Evolutionary conservation across 208 protist species (phyloP).

Genomic region (Acanthamoeba sp.): DNA sequence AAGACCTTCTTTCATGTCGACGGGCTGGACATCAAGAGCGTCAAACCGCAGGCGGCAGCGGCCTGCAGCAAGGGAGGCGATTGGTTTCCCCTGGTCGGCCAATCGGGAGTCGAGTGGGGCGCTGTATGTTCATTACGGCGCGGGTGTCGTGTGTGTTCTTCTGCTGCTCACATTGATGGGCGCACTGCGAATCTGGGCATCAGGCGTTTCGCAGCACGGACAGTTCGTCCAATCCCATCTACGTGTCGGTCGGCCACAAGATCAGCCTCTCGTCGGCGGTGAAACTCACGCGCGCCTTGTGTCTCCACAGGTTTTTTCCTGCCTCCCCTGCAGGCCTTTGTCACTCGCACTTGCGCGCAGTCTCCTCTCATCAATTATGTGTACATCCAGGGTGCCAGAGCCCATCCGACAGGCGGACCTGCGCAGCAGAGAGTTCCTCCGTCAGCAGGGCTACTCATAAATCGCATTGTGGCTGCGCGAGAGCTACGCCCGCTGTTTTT

Average conservation of each 20-base stretch:
- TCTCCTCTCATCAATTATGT: background rate
- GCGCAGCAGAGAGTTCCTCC: constrained; percentile 90
- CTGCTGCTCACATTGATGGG: too few relatives aligned
- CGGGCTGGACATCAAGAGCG: constrained; percentile 86
- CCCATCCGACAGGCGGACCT: constrained; percentile 95
- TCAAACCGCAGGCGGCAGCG: background rate
- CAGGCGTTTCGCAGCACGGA: constrained; percentile 74
- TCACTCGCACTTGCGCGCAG: constrained; percentile 77
- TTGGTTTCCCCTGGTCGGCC: constrained; percentile 75
- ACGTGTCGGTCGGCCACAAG: constrained; percentile 94
- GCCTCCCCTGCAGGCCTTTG: constrained; percentile 52
- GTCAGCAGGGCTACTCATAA: background rate
- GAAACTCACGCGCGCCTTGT: constrained; percentile 20
- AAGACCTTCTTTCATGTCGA: constrained; percentile 94
- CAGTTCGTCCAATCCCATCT: constrained; percentile 90
- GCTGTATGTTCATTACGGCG: too few relatives aligned
- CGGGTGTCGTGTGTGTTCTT: too few relatives aligned
- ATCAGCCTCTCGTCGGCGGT: constrained; percentile 91
- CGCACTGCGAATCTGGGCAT: too few relatives aligned
- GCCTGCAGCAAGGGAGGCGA: background rate
- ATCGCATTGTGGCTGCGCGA: too few relatives aligned
- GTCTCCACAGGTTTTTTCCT: constrained; percentile 3
- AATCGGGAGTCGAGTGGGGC: constrained; percentile 80
- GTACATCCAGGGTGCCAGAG: constrained; percentile 92
- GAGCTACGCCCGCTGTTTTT: too few relatives aligned